Conservation (phyloP, 2,329 filamentous ascomycete genomes). For the Penicillium sclerotigenum region DNA sequence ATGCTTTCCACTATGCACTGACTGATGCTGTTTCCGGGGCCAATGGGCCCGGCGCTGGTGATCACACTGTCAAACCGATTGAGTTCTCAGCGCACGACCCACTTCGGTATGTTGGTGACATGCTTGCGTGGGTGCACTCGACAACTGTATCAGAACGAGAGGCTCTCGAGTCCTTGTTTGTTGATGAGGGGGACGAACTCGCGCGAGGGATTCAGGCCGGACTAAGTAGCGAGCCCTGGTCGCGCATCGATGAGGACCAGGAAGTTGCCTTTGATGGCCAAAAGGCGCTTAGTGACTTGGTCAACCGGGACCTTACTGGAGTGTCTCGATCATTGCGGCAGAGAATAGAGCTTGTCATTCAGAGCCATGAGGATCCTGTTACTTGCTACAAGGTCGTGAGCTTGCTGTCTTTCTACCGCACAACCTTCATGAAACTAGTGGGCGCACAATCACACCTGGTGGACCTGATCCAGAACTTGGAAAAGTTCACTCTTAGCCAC, state of each 20-base stretch:
- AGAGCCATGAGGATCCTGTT: slow-evolving; percentile 86
- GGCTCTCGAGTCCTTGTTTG: slow-evolving; percentile 84
- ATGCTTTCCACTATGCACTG: slow-evolving; percentile 83
- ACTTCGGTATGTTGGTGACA: slow-evolving; percentile 88
- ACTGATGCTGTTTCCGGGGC: slow-evolving; percentile 62
- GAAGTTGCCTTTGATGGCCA: slow-evolving; percentile 69
- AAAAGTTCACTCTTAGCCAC: slow-evolving; percentile 74
- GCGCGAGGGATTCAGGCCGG: slow-evolving; percentile 76
- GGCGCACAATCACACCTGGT: slow-evolving; percentile 66
- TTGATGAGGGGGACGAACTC: slow-evolving; percentile 85
- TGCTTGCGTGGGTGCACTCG: slow-evolving; percentile 96
- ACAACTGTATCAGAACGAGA: slow-evolving; percentile 91
- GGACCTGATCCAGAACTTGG: slow-evolving; percentile 64
- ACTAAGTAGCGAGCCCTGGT: slow-evolving; percentile 80
- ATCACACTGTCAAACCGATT: slow-evolving; percentile 75
- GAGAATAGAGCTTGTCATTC: slow-evolving; percentile 84
- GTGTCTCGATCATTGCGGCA: slow-evolving; percentile 83
- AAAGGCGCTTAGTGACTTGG: slow-evolving; percentile 77
- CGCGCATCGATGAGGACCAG: slow-evolving; percentile 59
- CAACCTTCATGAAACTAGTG: slow-evolving; percentile 78
- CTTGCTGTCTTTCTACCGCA: slow-evolving; percentile 80
- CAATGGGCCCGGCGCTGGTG: slow-evolving; percentile 47
- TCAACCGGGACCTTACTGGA: slow-evolving; percentile 78
- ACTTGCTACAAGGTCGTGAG: slow-evolving; percentile 87
- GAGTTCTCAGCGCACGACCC: slow-evolving; percentile 91